phyloP scores from a whole-genome alignment of 768 basidiomycete genomes.

The Boletus barrowsii region DNA sequence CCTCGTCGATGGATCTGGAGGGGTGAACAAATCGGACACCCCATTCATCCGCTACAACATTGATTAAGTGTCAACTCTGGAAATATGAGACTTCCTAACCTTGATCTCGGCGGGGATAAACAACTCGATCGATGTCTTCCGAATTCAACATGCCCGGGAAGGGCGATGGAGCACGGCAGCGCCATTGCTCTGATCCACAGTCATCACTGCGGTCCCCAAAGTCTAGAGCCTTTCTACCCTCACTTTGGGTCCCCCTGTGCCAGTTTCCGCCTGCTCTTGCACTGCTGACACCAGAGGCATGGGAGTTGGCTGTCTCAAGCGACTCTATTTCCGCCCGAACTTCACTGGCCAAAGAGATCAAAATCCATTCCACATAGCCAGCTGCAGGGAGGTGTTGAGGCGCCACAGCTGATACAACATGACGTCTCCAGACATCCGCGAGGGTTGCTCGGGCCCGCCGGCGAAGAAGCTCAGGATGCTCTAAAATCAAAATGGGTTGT shows the following conservation, averaged over 20 bases:
- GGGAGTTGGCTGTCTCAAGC: conserved; percentile 3
- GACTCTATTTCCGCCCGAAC: conserved; percentile 18
- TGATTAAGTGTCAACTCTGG: conserved; percentile 6
- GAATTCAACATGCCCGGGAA: conserved; percentile 6
- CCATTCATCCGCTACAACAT: conserved; percentile 28
- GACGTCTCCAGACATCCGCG: conserved; percentile 62
- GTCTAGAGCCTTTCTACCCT: conserved; percentile 42
- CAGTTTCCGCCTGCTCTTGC: conserved; percentile 30
- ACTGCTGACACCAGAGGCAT: neutral
- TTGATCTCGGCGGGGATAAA: conserved; percentile 28
- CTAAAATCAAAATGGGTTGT: conserved; percentile 4
- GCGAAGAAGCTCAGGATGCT: conserved; percentile 38
- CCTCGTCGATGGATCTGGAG: conserved; percentile 6
- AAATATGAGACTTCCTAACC: conserved; percentile 9
- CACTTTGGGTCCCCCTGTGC: conserved; percentile 45
- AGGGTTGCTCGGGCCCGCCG: conserved; percentile 63
- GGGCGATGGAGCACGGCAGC: conserved; percentile 28
- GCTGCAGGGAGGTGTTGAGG: conserved; percentile 32
- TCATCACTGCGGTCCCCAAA: conserved; percentile 24
- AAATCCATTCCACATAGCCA: conserved; percentile 32
- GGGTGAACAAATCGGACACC: conserved; percentile 21
- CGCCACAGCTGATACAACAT: conserved; percentile 53
- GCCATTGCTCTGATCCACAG: conserved; percentile 20
- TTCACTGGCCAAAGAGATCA: conserved; percentile 26
- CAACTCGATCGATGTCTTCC: conserved; percentile 25